phyloP scores from a whole-genome alignment of 345 rosid genomes.

The Microthlaspi erraticum region DNA sequence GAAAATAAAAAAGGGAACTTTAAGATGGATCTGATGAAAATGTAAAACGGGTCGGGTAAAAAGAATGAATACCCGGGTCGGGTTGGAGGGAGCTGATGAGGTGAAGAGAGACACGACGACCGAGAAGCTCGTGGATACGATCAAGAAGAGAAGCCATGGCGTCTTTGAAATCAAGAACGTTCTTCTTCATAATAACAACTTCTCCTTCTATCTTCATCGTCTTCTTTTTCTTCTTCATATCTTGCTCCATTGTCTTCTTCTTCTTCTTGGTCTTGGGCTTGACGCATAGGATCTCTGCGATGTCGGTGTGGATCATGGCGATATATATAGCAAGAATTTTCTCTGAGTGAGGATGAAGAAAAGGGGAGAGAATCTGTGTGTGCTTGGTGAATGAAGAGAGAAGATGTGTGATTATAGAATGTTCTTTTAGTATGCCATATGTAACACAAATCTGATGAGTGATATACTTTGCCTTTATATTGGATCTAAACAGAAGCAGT shows the following conservation, averaged over 20 bases:
- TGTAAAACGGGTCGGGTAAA: conserved; percentile 27
- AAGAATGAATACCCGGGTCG: conserved; percentile 59
- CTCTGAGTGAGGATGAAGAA: conserved; percentile 37
- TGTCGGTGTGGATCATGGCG: conserved; percentile 40
- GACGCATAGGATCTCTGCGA: conserved; percentile 51
- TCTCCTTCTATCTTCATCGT: conserved; percentile 55
- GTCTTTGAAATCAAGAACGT: conserved; percentile 66
- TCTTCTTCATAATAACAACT: conserved; percentile 77
- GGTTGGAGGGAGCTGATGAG: conserved; percentile 60
- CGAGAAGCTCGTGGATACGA: conserved; percentile 66
- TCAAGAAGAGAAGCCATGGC: conserved; percentile 69
- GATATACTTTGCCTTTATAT: conserved; percentile 2
- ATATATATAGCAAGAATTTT: conserved; percentile 38
- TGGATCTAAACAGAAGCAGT: background rate
- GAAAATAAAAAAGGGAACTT: background rate
- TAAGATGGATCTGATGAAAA: conserved; percentile 8
- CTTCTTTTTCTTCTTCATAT: conserved; percentile 24
- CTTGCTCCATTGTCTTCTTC: conserved; percentile 36
- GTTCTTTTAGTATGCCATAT: conserved; percentile 21
- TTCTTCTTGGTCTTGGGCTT: conserved; percentile 36
- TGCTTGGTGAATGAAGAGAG: conserved; percentile 21
- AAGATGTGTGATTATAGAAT: conserved; percentile 30
- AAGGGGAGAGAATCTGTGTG: conserved; percentile 40
- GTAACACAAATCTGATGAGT: conserved; percentile 1
- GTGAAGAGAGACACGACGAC: conserved; percentile 69